Conservation (phyloP, 805 yeast species). For the Candida parachauliodes region DNA sequence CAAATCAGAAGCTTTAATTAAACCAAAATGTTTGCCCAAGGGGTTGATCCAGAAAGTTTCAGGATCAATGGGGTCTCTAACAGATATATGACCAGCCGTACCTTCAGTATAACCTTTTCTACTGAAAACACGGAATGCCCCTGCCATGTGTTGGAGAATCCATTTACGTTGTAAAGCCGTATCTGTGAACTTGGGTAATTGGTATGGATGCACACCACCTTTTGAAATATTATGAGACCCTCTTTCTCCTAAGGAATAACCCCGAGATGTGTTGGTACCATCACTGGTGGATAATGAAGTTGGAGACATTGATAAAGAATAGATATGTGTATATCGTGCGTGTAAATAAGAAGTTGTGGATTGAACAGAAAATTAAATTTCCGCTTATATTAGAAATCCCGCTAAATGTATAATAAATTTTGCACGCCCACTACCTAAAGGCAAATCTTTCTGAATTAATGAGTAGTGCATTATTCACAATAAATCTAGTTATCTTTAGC, state of each 20-base stretch:
- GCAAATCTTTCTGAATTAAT: no score
- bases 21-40: constrained; percentile 66
- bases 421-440: no score
- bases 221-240: constrained; percentile 62
- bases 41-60: constrained; percentile 88
- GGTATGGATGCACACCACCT: constrained; percentile 50
- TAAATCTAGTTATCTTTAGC: no score
- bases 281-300: constrained; percentile 3
- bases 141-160: constrained; percentile 74
- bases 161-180: constrained; percentile 49
- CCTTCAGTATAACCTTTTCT: constrained; percentile 76
- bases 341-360: background rate
- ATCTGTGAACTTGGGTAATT: constrained; percentile 50
- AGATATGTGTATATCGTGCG: no score
- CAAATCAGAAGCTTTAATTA: constrained; percentile 36
- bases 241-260: constrained; percentile 38
- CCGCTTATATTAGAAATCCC: no score
- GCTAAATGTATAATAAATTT: no score
- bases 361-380: background rate
- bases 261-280: constrained; percentile 28
- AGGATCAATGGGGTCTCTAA: constrained; percentile 81
- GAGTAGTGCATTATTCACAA: no score
- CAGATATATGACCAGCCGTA: constrained; percentile 80
- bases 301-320: no score
- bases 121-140: constrained; percentile 80